Evolutionary conservation across 352 stramenopile species (phyloP), one percentile per base, ranked within the genome.

Genomic region (Globisporangium paddicum): DNA sequence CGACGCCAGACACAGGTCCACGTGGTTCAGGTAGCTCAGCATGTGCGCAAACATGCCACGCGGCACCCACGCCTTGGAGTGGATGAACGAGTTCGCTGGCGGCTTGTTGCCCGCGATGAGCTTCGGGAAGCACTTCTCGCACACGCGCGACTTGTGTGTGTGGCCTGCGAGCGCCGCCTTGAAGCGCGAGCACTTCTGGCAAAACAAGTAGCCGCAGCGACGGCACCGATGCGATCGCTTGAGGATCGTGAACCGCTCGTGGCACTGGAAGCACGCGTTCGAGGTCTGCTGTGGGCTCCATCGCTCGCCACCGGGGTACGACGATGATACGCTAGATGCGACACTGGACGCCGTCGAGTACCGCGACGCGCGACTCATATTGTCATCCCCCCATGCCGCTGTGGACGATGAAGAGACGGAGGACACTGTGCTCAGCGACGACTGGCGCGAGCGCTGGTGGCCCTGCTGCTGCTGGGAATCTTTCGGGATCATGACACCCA

Each of bases 11-110:
- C 79, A 89, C 38, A 95, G 55, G 45, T 95, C 86, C 30, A 93
- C 86, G 68, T 93, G 84, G 70, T 95, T 93, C 49, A 95, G 55
- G 48, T 90, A 95, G 55, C 86, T 86, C 41, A 93, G 67, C 86
- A 95, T 95, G 63, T 91, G 82, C 38, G 86, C 80, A 66, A 95
- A 95, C 25, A 95, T 81, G 38, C 86, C 86, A 18, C 86, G 77
- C 30, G 86, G 83, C 34, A 93, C 86, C 82, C 84, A 95, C 5
- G 82, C 86, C 63, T 93, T 93, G 40, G 83, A 82, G 64, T 92
- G 82, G 61, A 95, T 89, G 53, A 95, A 95, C 54, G 81, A 87
- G 55, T 95, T 95, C 58, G 86, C 77, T 0, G 86, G 83, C 32
- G 79, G 78, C 32, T 84, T 77, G 52, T 74, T 88, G 52, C 76